Conservation (phyloP, 805 yeast genomes). For the Zygosaccharomyces bisporus region DNA sequence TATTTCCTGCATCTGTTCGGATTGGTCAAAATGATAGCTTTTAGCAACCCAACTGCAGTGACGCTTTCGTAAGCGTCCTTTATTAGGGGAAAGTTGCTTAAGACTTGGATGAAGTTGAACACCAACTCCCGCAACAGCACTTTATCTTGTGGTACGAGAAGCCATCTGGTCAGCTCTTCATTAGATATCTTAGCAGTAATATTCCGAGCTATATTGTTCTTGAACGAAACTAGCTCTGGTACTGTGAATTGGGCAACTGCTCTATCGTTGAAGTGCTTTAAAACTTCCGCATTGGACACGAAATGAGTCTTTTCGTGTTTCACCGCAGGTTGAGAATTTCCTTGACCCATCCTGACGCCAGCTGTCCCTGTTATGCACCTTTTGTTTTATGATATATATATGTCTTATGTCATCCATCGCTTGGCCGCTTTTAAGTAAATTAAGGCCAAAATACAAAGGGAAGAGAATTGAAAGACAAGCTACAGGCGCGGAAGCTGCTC, state of each 20-base stretch:
- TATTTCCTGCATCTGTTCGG: slow-evolving; percentile 40
- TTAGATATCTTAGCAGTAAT: slow-evolving; percentile 27
- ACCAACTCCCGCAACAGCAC: slow-evolving; percentile 36
- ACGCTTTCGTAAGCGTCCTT: slow-evolving; percentile 35
- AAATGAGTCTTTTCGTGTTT: slow-evolving; percentile 2
- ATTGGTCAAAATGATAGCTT: slow-evolving; percentile 44
- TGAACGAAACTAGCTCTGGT: slow-evolving; percentile 26
- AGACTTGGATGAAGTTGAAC: slow-evolving; percentile 39
- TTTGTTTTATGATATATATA: background rate
- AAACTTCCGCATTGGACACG: slow-evolving; percentile 14
- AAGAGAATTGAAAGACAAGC: background rate
- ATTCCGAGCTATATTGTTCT: slow-evolving; percentile 25
- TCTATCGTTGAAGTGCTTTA: slow-evolving; percentile 17
- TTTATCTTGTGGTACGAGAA: slow-evolving; percentile 38
- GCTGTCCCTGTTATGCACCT: background rate
- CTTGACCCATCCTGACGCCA: slow-evolving; percentile 26
- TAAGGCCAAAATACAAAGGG: background rate
- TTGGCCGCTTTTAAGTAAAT: background rate
- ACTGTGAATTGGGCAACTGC: slow-evolving; percentile 21
- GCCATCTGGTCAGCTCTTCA: slow-evolving; percentile 31
- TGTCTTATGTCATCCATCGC: background rate
- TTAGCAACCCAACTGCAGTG: slow-evolving; percentile 40
- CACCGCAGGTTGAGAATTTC: slow-evolving; percentile 13
- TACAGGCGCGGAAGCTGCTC: no score
- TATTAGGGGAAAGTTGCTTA: slow-evolving; percentile 51